Percentiles rank a stretch among this genome's conserved stretches.
phyloP scores from a whole-genome alignment of 1,284 basidiomycete genomes.

The Tilletia walkeri region DNA sequence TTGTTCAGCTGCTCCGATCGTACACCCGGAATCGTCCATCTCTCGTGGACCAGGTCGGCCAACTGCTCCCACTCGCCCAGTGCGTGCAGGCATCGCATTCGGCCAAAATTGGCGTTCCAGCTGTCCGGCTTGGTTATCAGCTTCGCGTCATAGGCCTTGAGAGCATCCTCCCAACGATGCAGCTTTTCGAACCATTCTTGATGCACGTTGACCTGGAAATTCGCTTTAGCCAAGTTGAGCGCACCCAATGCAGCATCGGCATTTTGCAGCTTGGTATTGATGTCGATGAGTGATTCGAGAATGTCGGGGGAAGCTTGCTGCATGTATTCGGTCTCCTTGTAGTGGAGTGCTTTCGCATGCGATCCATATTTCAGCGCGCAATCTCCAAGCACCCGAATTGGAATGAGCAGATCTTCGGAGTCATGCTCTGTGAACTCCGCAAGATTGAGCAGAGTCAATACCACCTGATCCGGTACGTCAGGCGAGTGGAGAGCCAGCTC shows the following conservation, averaged over 20 bases:
- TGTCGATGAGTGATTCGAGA: constrained; percentile 90
- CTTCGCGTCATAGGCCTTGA: constrained; percentile 69
- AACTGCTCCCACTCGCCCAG: constrained; percentile 97
- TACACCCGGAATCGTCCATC: constrained; percentile 72
- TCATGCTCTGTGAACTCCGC: constrained; percentile 99
- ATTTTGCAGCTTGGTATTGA: constrained; percentile 96
- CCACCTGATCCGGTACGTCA: constrained; percentile 75
- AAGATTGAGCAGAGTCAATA: constrained; percentile 91
- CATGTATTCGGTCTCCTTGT: constrained; percentile 98
- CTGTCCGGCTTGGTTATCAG: constrained; percentile 27
- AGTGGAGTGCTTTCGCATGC: constrained; percentile 96
- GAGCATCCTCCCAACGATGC: constrained; percentile 92
- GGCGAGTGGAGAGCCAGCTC: constrained; percentile 80
- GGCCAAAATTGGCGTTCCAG: constrained; percentile 72
- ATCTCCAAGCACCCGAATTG: constrained; percentile 87
- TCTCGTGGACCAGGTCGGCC: constrained; percentile 79
- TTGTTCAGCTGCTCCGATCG: constrained; percentile 79
- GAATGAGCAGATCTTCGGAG: constrained; percentile 91
- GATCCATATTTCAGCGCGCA: constrained; percentile 89
- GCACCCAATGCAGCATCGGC: constrained; percentile 53
- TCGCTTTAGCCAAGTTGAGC: constrained; percentile 50
- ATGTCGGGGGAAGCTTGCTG: constrained; percentile 76
- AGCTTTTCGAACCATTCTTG: constrained; percentile 98
- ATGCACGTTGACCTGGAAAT: constrained; percentile 74
- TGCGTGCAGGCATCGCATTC: constrained; percentile 94